Base-by-base conservation (phyloP, 2,329 filamentous ascomycete species). In the Ceratocystis cubensis region DNA sequence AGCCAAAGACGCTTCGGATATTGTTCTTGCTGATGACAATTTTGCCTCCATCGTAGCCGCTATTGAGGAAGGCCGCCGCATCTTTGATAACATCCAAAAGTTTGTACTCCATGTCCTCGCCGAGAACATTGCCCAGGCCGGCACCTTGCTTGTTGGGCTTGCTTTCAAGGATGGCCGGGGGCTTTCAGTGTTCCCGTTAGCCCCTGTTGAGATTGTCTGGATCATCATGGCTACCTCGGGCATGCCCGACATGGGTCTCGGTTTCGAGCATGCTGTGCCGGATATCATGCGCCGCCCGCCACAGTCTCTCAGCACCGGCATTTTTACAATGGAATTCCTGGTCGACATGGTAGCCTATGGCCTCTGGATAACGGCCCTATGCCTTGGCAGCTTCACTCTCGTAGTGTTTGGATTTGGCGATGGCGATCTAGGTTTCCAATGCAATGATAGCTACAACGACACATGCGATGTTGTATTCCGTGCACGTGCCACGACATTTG, bases 141-240 rank as follows among this genome's bases (percentile, higher is more conserved):
- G 82, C 65, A 86, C 85, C 0, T 77, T 91, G 7, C 82, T 91
- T 2, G 82, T 90, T 56, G 88, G 88, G 64, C 81, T 91, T 1
- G 84, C 79, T 0, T 90, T 91, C 78, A 89, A 89, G 75, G 88
- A 91, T 70, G 69, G 72, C 1, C 77, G 77, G 13, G 78, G 80
- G 0, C 77, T 88, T 15, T 90, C 87, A 0, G 87, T 90, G 3
- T 91, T 90, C 73, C 88, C 87, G 0, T 80, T 91, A 1, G 79
- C 86, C 0, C 88, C 88, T 0, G 85, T 91, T n/a, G 84, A 91
- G 70, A 89, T 91, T 69, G 79, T 91, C 61, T 91, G 88, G 88
- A 86, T 91, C 70, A 90, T 90, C 73, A 90, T 91, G 86, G 82
- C 89, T 64, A 91, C 88, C 0, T 88, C 85, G 59, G 85, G 84